Evolutionary conservation across 179 eudicot genomes (phyloP).

Genomic region (Corrigiola litoralis): DNA sequence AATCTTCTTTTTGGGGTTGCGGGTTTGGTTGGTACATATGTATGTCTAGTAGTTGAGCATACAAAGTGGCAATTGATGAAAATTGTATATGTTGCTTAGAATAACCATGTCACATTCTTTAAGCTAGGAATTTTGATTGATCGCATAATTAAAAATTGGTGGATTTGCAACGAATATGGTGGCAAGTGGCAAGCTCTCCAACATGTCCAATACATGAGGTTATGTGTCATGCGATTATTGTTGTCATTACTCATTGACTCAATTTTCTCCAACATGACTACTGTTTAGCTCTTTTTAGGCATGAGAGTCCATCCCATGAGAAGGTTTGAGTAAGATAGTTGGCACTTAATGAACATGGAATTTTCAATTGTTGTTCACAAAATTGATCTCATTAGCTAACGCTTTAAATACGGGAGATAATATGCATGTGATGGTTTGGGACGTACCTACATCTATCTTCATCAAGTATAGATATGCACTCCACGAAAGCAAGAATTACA

Average conservation of each 20-base stretch:
- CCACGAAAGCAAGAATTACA: too few relatives aligned
- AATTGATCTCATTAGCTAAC: too few relatives aligned
- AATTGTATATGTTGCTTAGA: slow-evolving; percentile 4
- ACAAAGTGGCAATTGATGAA: neutral
- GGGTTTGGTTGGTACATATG: slow-evolving; percentile 4
- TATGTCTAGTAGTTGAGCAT: neutral
- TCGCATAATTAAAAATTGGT: neutral
- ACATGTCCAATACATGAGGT: slow-evolving; percentile 6
- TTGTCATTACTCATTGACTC: slow-evolving; percentile 8
- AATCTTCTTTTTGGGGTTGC: neutral
- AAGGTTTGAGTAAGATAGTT: neutral
- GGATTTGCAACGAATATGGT: slow-evolving; percentile 8
- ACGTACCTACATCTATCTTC: too few relatives aligned
- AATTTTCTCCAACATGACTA: neutral
- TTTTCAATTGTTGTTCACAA: too few relatives aligned
- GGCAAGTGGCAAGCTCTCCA: slow-evolving; percentile 12
- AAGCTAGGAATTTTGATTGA: neutral
- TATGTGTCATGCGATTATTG: slow-evolving; percentile 5
- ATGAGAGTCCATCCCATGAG: neutral
- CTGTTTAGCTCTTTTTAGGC: slow-evolving; percentile 7
- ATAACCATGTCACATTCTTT: neutral
- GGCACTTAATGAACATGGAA: too few relatives aligned
- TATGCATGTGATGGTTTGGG: too few relatives aligned
- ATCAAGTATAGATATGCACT: too few relatives aligned
- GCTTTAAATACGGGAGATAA: too few relatives aligned